Evolutionary conservation across 768 basidiomycete genomes (phyloP).

Genomic region (Leccinum sublutescens): DNA sequence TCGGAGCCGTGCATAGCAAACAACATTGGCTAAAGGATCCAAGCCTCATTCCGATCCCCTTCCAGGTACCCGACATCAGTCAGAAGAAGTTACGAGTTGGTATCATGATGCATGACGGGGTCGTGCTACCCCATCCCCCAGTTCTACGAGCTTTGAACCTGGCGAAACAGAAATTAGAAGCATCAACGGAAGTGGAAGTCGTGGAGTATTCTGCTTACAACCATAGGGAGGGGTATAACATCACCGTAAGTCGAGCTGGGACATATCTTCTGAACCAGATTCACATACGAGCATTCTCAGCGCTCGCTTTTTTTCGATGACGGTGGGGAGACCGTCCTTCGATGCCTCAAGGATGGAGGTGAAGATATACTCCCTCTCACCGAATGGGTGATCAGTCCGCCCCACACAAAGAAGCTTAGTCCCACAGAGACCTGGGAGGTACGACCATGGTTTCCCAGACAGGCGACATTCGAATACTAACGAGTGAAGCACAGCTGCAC

Average conservation of each 20-base stretch:
- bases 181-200: constrained; percentile 35
- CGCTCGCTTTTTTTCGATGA: constrained; percentile 39
- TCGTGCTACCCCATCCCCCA: constrained; percentile 42
- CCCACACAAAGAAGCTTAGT: constrained; percentile 25
- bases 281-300: constrained; percentile 16
- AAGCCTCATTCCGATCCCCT: constrained; percentile 30
- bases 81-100: constrained; percentile 31
- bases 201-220: constrained; percentile 36
- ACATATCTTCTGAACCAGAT: not conserved
- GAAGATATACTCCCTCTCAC: constrained; percentile 37
- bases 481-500: constrained; percentile 21
- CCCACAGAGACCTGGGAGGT: constrained; percentile 33
- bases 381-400: constrained; percentile 36
- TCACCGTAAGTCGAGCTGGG: constrained; percentile 27
- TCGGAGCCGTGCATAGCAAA: constrained; percentile 24
- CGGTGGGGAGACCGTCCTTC: constrained; percentile 31
- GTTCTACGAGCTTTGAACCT: constrained; percentile 39
- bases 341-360: constrained; percentile 26
- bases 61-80: constrained; percentile 22
- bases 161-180: constrained; percentile 35
- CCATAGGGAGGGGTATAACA: constrained; percentile 33
- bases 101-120: constrained; percentile 35
- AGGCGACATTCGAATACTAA: not conserved
- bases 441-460: not conserved
- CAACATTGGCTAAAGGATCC: constrained; percentile 45